Percentiles rank a stretch among this genome's conserved stretches.
phyloP scores from a whole-genome alignment of 2,329 filamentous ascomycete species.

The Calonectria henricotiae region DNA sequence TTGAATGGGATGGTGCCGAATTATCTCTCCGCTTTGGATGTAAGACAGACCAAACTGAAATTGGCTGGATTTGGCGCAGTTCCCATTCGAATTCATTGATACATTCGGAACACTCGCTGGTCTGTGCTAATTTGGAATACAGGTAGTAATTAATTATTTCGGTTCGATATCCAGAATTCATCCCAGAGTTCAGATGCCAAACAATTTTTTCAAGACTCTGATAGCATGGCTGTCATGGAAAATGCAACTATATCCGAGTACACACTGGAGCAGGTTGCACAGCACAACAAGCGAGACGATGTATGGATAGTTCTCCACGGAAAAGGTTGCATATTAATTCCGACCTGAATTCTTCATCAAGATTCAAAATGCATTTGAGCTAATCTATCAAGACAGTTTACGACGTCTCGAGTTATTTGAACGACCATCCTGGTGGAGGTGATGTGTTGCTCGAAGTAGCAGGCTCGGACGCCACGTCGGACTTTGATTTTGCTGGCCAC shows the following conservation, averaged over 20 bases:
- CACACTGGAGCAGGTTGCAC: neutral
- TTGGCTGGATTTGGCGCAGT: neutral
- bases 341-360: neutral
- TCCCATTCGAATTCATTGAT: neutral
- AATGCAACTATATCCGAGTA: neutral
- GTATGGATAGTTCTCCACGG: neutral
- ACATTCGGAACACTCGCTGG: neutral
- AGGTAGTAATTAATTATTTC: neutral
- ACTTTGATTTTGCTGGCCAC: neutral
- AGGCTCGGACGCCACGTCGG: neutral
- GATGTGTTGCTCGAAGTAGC: neutral
- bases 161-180: neutral
- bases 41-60: neutral
- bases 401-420: neutral
- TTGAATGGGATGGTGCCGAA: neutral
- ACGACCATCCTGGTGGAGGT: neutral
- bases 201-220: neutral
- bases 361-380: neutral
- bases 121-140: neutral
- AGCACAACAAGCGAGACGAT: slow-evolving; percentile 1
- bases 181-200: neutral
- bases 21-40: neutral
- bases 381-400: neutral
- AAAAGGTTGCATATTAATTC: neutral
- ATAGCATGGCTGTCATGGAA: neutral